Conservation (phyloP, 805 yeast genomes). For the Yamadazyma sp. region DNA sequence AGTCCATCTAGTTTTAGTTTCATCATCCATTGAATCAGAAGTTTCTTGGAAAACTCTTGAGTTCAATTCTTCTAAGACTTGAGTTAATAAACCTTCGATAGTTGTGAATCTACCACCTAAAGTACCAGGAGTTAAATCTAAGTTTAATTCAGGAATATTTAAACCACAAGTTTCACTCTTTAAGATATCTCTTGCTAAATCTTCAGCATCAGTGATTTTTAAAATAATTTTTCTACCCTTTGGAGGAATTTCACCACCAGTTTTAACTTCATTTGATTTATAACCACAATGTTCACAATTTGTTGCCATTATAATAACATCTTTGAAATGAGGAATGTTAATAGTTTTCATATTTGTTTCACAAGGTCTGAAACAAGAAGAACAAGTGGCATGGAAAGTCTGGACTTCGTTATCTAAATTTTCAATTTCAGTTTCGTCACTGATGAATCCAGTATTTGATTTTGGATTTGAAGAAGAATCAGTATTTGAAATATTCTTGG, state of each 20-base stretch:
- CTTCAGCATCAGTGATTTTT: slow-evolving; percentile 83
- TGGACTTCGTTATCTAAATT: slow-evolving; percentile 89
- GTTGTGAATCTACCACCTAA: slow-evolving; percentile 98
- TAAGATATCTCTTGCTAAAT: slow-evolving; percentile 88
- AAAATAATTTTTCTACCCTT: slow-evolving; percentile 75
- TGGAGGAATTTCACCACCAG: slow-evolving; percentile 94
- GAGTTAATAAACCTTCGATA: slow-evolving; percentile 85
- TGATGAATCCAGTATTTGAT: slow-evolving; percentile 51
- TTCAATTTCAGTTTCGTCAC: slow-evolving; percentile 77
- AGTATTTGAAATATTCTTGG: slow-evolving; percentile 24
- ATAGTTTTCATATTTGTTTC: slow-evolving; percentile 96
- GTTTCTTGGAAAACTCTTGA: slow-evolving; percentile 80
- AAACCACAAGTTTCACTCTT: slow-evolving; percentile 93
- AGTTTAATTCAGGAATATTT: slow-evolving; percentile 78
- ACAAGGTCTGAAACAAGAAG: slow-evolving; percentile 78
- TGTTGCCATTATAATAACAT: slow-evolving; percentile 94
- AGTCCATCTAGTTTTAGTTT: slow-evolving; percentile 78
- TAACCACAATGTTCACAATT: slow-evolving; percentile 91
- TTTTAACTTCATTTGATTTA: slow-evolving; percentile 95
- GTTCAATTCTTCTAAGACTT: slow-evolving; percentile 87
- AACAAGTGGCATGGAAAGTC: slow-evolving; percentile 88
- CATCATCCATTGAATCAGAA: slow-evolving; percentile 86
- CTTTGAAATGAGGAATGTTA: slow-evolving; percentile 96
- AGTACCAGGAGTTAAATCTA: slow-evolving; percentile 94
- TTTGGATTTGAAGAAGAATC: slow-evolving; percentile 25